Evolutionary conservation across 805 yeast genomes (phyloP), one percentile per base, ranked within the genome.

Genomic region (Monosporozyma aquatica): DNA sequence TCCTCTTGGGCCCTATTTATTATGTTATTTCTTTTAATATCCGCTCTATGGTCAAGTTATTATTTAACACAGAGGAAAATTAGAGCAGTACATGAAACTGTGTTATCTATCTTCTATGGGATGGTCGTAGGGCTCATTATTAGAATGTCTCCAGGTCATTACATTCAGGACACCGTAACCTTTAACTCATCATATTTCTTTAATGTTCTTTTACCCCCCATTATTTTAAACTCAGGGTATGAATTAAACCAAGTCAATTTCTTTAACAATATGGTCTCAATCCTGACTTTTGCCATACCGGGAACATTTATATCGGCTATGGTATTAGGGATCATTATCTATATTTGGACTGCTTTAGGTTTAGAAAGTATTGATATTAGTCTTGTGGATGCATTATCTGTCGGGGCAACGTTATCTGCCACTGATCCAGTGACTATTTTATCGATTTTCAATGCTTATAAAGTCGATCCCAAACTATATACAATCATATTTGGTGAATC

Each of bases 401-500:
- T 92, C 14, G 99, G 98, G 20, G 98, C 99, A 2, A 90, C 98
- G 0, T 72, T 92, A 35, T 86, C 95, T 2, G 99, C 99, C 17
- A 92, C 99, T 2, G 99, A 92, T 62, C 99, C 99, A 0, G 97
- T 92, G 24, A 92, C 99, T 1, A 90, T 92, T 55, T 67, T 92
- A 52, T 87, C 97, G 11, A 92, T 92, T 46, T 92, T 92, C 71
- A 92, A 90, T 59, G 92, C 97, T 11, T 92, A 92, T 67, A 89
- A 90, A 64, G 99, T 92, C 27, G 99, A 92, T 62, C 98, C 98
- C 9, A 92, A 94, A 63, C 70, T 92, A 38, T 92, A 94, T 67
- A 94, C 98, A 21, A 87, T 92, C 48, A 94, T 92, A 48, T 90
- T 92, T 62, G 99, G 99, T 39, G 99, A 92, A 65, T 85, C 96